These are phyloP conservation scores for Lasiosphaeriaceae sp. DNA, from an alignment of 495 filamentous ascomycete species.

Conservation along the genomic window DNA sequence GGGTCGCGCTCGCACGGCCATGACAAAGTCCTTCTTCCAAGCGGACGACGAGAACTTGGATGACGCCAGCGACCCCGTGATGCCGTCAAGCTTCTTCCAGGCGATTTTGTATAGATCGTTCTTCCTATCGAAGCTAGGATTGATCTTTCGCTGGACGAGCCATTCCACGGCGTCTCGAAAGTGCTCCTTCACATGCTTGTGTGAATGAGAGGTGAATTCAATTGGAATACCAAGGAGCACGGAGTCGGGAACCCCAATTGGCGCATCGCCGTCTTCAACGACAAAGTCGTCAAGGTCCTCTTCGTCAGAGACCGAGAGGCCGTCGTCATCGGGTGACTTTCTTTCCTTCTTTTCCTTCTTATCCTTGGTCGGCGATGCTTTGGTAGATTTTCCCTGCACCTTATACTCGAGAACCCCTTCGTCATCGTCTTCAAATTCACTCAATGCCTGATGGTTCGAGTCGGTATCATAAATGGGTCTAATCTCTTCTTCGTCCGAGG, in stretches of 20 bases:
- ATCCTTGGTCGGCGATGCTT: background rate
- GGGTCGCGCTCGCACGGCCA: conserved; percentile 64
- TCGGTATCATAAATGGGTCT: conserved; percentile 41
- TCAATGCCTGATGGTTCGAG: conserved; percentile 33
- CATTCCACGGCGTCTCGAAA: conserved; percentile 79
- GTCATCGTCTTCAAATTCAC: conserved; percentile 48
- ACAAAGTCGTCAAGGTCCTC: conserved; percentile 72
- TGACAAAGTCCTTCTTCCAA: conserved; percentile 66
- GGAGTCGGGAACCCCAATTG: conserved; percentile 58
- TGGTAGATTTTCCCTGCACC: conserved; percentile 1
- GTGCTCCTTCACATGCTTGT: conserved; percentile 68
- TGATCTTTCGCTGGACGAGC: conserved; percentile 70
- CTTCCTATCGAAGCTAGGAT: conserved; percentile 62
- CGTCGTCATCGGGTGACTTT: conserved; percentile 6
- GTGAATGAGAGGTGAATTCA: conserved; percentile 61
- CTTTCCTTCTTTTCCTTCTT: conserved; percentile 12
- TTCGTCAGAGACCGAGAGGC: conserved; percentile 33
- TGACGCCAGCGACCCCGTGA: conserved; percentile 65
- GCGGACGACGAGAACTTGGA: conserved; percentile 70
- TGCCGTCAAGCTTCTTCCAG: conserved; percentile 70
- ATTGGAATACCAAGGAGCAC: conserved; percentile 55
- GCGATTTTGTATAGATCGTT: conserved; percentile 66
- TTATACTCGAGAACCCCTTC: conserved; percentile 22
- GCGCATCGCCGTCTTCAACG: conserved; percentile 58
- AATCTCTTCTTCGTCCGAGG: conserved; percentile 30